Evolutionary conservation across 805 yeast genomes (phyloP), one percentile per base, ranked within the genome.

Genomic region (Pichia occidentalis): DNA sequence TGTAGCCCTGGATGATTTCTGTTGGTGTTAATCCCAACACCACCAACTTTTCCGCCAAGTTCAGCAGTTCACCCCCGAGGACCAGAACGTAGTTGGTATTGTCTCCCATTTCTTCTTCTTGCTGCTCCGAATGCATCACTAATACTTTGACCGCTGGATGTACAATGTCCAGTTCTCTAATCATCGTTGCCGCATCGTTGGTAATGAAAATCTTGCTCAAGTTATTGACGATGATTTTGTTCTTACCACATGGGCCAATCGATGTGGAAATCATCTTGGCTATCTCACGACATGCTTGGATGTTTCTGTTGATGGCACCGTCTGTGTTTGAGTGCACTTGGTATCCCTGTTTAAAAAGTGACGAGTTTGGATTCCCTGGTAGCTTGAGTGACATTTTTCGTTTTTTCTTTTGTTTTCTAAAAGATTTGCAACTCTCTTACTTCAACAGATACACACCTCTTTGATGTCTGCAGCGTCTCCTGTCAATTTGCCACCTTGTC

Each of bases 131-230:
- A 16, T 97, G 95, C 97, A 87, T 87, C 39, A 90, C 92, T 45
- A 92, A 73, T 32, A 92, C 77, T 62, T 90, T 92, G 9, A 92
- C 98, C 3, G 96, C 97, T 5, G 98, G 98, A 59, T 90, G 97
- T 32, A 92, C 87, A 48, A 90, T 86, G 46, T 90, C 97, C 39
- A 90, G 68, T 61, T 92, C 97, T 48, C 82, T 76, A 43, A 92
- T 70, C 80, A 92, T 92, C 7, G 98, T 92, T 26, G 97, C 96
- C n/a, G 97, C 97, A 60, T 92, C 98, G 51, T 85, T 85, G 29
- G 97, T 92, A 45, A 92, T 76, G 59, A 87, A 85, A 18, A 85
- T 81, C 57, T 81, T 86, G 43, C 86, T 87, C 49, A 85, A 64
- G 52, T 85, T 75, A 64, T 90, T 90, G 39, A 92, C 95, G 51